phyloP scores from a whole-genome alignment of 352 stramenopile species.

The Globisporangium alternatum region DNA sequence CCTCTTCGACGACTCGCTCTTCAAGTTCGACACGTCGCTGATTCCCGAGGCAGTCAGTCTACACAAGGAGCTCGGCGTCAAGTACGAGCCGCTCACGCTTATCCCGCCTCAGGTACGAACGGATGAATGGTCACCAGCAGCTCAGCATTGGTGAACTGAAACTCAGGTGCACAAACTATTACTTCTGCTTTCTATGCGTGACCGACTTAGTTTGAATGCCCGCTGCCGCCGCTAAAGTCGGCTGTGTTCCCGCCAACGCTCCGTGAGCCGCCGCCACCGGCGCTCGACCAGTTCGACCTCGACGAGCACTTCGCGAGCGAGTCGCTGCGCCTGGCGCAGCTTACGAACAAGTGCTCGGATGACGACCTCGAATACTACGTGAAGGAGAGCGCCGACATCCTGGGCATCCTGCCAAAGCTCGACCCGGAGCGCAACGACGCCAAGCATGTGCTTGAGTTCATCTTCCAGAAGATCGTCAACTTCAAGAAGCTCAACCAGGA shows the following conservation, averaged over 20 bases:
- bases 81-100: slow-evolving; percentile 93
- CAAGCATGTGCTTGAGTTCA: slow-evolving; percentile 91
- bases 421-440: slow-evolving; percentile 71
- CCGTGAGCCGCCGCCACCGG: slow-evolving; percentile 85
- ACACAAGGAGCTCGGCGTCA: slow-evolving; percentile 91
- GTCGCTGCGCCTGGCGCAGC: slow-evolving; percentile 89
- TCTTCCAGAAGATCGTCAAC: slow-evolving; percentile 91
- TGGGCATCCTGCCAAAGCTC: slow-evolving; percentile 83
- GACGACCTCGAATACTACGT: slow-evolving; percentile 95
- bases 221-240: slow-evolving; percentile 89
- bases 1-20: slow-evolving; percentile 93
- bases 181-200: neutral
- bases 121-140: neutral
- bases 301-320: slow-evolving; percentile 96
- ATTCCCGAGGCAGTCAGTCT: slow-evolving; percentile 93
- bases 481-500: slow-evolving; percentile 93
- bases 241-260: slow-evolving; percentile 93
- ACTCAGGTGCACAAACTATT: neutral
- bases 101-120: slow-evolving; percentile 87
- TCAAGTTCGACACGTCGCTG: slow-evolving; percentile 93
- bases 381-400: slow-evolving; percentile 90
- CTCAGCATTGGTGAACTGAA: neutral
- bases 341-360: slow-evolving; percentile 95
- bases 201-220: slow-evolving; percentile 85
- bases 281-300: slow-evolving; percentile 96